A percentile compares a stretch with the other conserved stretches of the same genome.
These are phyloP conservation scores for Fagopyrum homotropicum DNA, from an alignment of 148 eudicot genomes.

Conservation along the genomic window DNA sequence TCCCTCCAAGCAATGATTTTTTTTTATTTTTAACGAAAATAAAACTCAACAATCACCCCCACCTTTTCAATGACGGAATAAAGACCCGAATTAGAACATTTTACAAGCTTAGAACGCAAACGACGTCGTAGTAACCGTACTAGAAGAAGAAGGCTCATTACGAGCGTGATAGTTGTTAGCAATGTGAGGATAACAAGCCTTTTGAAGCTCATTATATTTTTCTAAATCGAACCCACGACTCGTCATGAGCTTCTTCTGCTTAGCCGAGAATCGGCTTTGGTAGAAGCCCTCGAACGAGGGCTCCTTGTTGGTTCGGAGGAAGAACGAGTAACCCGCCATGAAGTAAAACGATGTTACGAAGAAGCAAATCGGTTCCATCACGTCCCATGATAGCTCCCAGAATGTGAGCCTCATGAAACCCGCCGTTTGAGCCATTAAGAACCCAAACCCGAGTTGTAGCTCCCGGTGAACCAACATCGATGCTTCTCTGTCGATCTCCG, in stretches of 20 bases:
- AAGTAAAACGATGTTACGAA: conserved; percentile 75
- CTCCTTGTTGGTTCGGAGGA: conserved; percentile 73
- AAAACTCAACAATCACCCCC: neutral
- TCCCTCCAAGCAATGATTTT: neutral
- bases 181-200: conserved; percentile 29
- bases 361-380: conserved; percentile 96
- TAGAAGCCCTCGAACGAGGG: conserved; percentile 87
- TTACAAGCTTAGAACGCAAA: neutral
- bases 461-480: conserved; percentile 57
- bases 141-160: neutral
- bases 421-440: conserved; percentile 62
- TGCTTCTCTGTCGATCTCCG: conserved; percentile 56
- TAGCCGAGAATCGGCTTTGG: conserved; percentile 62
- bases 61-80: neutral
- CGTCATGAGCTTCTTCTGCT: conserved; percentile 53
- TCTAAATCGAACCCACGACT: conserved; percentile 38
- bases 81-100: no score
- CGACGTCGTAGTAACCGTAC: neutral
- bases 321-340: conserved; percentile 81
- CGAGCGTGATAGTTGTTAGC: neutral
- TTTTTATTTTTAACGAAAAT: no score
- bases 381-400: conserved; percentile 99
- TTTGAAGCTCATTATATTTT: conserved; percentile 52
- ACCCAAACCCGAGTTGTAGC: conserved; percentile 77
- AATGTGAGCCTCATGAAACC: conserved; percentile 91